A percentile compares a stretch with the other conserved stretches of the same genome.
Evolutionary conservation across 345 rosid genomes (phyloP).

Genomic region (Lumnitzera racemosa): DNA sequence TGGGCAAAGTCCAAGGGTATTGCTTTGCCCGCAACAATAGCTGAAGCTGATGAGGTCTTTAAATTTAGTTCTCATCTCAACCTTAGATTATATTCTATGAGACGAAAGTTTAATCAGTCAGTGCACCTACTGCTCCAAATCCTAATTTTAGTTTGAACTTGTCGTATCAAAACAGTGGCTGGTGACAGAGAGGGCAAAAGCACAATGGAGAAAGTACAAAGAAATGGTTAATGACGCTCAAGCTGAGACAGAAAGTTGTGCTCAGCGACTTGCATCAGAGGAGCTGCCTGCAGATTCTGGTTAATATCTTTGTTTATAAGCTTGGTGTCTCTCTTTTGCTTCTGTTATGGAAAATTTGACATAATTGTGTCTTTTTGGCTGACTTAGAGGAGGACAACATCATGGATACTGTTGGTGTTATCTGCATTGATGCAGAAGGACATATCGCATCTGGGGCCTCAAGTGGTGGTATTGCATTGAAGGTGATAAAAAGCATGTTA

Average conservation of each 20-base stretch:
- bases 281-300: neutral
- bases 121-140: too few species aligned
- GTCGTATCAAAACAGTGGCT: slow-evolving; percentile 52
- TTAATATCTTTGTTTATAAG: neutral
- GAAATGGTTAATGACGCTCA: slow-evolving; percentile 57
- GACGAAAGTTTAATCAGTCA: neutral
- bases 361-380: neutral
- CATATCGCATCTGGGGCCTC: slow-evolving; percentile 81
- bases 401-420: slow-evolving; percentile 91
- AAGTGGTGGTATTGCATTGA: slow-evolving; percentile 92
- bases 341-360: neutral
- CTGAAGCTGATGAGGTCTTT: slow-evolving; percentile 65
- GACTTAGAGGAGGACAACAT: slow-evolving; percentile 40
- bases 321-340: neutral
- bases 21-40: slow-evolving; percentile 34
- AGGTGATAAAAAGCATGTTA: slow-evolving; percentile 32
- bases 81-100: too few species aligned
- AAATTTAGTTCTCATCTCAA: neutral
- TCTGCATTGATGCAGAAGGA: slow-evolving; percentile 84
- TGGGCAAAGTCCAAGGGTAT: slow-evolving; percentile 74
- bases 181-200: slow-evolving; percentile 70
- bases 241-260: slow-evolving; percentile 15
- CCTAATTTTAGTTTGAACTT: neutral
- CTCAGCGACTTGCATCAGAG: neutral
- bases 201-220: slow-evolving; percentile 68